A percentile compares a stretch with the other conserved stretches of the same genome.
phyloP scores from a whole-genome alignment of 2,329 filamentous ascomycete genomes.

The Beauveria sp. region DNA sequence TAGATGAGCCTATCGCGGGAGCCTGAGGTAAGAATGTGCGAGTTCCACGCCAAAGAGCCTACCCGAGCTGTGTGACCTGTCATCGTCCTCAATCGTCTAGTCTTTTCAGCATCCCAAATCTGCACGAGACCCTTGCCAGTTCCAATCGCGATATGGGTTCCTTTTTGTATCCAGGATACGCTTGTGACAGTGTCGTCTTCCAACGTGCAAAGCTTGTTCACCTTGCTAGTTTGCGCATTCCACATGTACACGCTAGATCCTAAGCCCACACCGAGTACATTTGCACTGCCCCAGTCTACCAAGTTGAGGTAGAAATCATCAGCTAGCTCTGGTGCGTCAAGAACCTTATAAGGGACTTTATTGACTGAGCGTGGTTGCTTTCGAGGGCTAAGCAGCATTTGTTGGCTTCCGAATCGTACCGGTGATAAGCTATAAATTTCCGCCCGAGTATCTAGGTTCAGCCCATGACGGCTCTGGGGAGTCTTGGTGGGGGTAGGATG shows the following conservation, averaged over 20 bases:
- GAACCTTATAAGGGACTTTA: conserved; percentile 95
- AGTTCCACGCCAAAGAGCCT: conserved; percentile 93
- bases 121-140: conserved; percentile 92
- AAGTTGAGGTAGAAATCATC: conserved; percentile 98
- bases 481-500: conserved; percentile 86
- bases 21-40: conserved; percentile 92
- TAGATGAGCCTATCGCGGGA: conserved; percentile 90
- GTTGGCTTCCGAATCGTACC: conserved; percentile 85
- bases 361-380: conserved; percentile 85
- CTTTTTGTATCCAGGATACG: conserved; percentile 97
- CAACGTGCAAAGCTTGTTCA: conserved; percentile 89
- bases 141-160: conserved; percentile 90
- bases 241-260: conserved; percentile 96
- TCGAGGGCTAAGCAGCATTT: conserved; percentile 83
- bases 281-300: conserved; percentile 95
- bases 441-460: conserved; percentile 80
- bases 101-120: conserved; percentile 92
- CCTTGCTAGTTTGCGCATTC: conserved; percentile 85
- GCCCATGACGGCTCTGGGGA: conserved; percentile 77
- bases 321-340: conserved; percentile 90
- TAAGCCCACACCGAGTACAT: conserved; percentile 86
- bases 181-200: conserved; percentile 93
- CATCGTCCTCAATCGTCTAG: conserved; percentile 85
- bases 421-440: conserved; percentile 95
- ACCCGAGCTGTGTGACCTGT: conserved; percentile 91